Base-by-base conservation (phyloP, 1,284 basidiomycete species). In the Macrocystidia cucumis region DNA sequence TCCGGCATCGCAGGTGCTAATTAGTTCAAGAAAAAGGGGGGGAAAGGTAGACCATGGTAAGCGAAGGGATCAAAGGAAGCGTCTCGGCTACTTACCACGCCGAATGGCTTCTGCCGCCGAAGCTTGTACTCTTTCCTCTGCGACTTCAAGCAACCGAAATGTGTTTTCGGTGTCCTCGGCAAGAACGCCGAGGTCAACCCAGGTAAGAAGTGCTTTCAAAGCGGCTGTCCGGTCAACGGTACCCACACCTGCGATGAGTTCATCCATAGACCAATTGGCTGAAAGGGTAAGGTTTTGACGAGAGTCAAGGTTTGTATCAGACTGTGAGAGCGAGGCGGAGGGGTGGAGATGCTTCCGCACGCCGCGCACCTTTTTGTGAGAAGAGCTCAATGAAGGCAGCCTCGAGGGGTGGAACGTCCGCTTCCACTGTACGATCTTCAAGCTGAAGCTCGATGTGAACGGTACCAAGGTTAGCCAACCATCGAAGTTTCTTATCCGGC, bases 301-400 rank as follows among this genome's bases (percentile, higher is more conserved):
- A 23, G 20, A 13, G 29, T 11, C 8, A 24, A 12, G 4, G 33
- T 22, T 21, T 3, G 32, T 17, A n/a, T n/a, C n/a, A n/a, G n/a
- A n/a, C n/a, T n/a, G n/a, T n/a, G n/a, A n/a, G n/a, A n/a, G n/a
- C n/a, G n/a, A n/a, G n/a, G n/a, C n/a, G n/a, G n/a, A n/a, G n/a
- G n/a, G n/a, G n/a, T n/a, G n/a, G n/a, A n/a, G n/a, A n/a, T n/a
- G n/a, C n/a, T n/a, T n/a, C n/a, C n/a, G 30, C 29, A 14, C 13
- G 11, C 31, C 12, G 35, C 23, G 13, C 33, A 78, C 85, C 66
- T 55, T 79, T 73, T 37, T 73, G 62, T 1, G 80, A 82, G 54
- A 96, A 96, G 3, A 91, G 60, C 50, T 95, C 91, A 27, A 91
- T 79, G 38, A 95, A 75, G 0, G 88, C 83, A 5, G 91, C 93